Percentiles rank a stretch among this genome's conserved stretches.
phyloP scores from a whole-genome alignment of 139 green algal species.

The Yamagishiella unicocca region DNA sequence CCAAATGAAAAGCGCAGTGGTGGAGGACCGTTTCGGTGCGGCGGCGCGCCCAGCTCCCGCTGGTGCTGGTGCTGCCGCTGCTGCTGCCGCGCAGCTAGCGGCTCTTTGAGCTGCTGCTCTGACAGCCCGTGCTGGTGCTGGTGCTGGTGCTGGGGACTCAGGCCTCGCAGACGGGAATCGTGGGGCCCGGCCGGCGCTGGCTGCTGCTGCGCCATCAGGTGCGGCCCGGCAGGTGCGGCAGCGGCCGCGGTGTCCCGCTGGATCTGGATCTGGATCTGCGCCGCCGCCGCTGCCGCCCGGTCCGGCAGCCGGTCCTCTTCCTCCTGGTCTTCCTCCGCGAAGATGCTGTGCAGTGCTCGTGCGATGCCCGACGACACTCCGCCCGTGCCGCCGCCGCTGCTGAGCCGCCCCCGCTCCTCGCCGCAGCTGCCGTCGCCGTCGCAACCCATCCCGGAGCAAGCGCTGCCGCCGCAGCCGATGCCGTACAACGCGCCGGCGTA shows the following conservation, averaged over 20 bases:
- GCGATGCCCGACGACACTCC: slow-evolving; percentile 7
- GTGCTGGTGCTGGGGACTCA: not conserved
- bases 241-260: not conserved
- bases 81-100: not conserved
- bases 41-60: too few species aligned
- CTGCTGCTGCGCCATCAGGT: not conserved
- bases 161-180: not conserved
- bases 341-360: slow-evolving; percentile 39
- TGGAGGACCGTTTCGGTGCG: too few species aligned
- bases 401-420: not conserved
- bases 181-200: not conserved
- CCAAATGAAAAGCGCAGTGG: too few species aligned
- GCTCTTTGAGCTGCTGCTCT: not conserved
- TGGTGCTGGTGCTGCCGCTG: not conserved
- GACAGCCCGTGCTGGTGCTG: not conserved
- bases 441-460: not conserved
- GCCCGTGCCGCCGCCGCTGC: slow-evolving; percentile 13
- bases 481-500: not conserved
- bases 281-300: not conserved
- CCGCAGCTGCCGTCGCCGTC: not conserved
- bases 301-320: not conserved
- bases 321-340: slow-evolving; percentile 23
- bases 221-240: not conserved
- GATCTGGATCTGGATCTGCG: too few species aligned
- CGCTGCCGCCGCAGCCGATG: not conserved